Evolutionary conservation across 768 basidiomycete genomes (phyloP).

Genomic region (Crassisporium funariophilum): DNA sequence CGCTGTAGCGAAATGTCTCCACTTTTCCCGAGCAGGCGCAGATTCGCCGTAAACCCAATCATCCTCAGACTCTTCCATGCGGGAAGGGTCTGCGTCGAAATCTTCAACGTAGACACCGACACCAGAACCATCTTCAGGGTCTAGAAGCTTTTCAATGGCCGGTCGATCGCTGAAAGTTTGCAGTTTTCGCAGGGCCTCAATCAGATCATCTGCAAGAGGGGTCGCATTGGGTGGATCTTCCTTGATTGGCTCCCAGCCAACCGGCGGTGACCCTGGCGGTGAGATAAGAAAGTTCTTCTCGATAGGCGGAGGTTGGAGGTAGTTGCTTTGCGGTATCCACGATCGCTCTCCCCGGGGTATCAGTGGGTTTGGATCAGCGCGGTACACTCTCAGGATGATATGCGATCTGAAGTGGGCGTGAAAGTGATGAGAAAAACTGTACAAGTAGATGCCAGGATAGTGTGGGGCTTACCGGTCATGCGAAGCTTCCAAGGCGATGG

Average conservation of each 20-base stretch:
- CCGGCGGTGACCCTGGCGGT: conserved; percentile 95
- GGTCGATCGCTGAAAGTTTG: conserved; percentile 49
- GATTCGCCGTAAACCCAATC: conserved; percentile 70
- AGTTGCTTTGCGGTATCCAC: conserved; percentile 45
- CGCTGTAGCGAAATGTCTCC: conserved; percentile 54
- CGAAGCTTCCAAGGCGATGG: conserved; percentile 57
- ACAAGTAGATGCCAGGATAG: conserved; percentile 5
- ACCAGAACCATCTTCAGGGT: conserved; percentile 69
- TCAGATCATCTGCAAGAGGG: conserved; percentile 88
- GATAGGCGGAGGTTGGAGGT: conserved; percentile 73
- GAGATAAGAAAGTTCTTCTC: conserved; percentile 98
- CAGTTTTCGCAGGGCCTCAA: conserved; percentile 72
- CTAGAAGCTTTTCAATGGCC: conserved; percentile 59
- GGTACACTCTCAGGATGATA: conserved; percentile 65
- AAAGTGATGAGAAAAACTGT: conserved; percentile 5
- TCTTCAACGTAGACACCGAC: conserved; percentile 82
- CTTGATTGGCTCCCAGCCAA: conserved; percentile 91
- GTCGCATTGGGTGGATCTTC: conserved; percentile 89
- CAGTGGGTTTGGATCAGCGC: conserved; percentile 72
- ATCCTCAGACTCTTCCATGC: conserved; percentile 44
- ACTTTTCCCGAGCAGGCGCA: conserved; percentile 52
- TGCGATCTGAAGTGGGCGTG: conserved; percentile 39
- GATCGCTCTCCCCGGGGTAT: conserved; percentile 33
- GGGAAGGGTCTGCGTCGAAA: conserved; percentile 47
- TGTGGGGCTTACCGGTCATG: conserved; percentile 47